Percentiles rank a stretch among this genome's conserved stretches.
phyloP scores from a whole-genome alignment of 2,329 filamentous ascomycete genomes.

The Talaromyces sp. region DNA sequence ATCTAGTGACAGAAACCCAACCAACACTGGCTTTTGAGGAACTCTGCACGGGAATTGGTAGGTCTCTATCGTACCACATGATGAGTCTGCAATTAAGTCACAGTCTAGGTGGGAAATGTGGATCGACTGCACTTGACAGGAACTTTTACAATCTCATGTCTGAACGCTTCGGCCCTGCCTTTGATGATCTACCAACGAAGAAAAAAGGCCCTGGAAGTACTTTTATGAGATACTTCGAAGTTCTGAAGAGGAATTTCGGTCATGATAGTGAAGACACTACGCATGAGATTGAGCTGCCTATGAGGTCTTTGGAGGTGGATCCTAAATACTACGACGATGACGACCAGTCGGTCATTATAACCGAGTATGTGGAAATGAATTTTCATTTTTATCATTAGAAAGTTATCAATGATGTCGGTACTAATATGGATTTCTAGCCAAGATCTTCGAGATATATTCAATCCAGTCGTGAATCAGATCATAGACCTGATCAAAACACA shows the following conservation, averaged over 20 bases:
- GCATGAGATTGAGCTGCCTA: not conserved
- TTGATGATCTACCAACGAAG: constrained; percentile 24
- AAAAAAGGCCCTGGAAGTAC: constrained; percentile 29
- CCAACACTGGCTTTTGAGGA: constrained; percentile 21
- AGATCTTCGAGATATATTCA: constrained; percentile 5
- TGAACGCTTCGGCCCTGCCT: constrained; percentile 28
- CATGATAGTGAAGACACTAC: not conserved
- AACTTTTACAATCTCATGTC: constrained; percentile 32
- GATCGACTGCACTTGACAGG: constrained; percentile 34
- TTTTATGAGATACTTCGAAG: constrained; percentile 37
- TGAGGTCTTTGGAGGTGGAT: not conserved
- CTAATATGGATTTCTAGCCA: not conserved
- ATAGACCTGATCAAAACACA: not conserved
- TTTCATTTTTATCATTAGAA: not conserved
- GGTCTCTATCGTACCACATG: not conserved
- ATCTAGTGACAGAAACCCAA: constrained; percentile 19
- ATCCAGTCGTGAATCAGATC: constrained; percentile 11
- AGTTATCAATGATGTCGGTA: not conserved
- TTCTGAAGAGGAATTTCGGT: constrained; percentile 31
- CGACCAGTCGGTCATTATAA: not conserved
- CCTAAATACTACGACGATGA: constrained; percentile 7
- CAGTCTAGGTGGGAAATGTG: constrained; percentile 31
- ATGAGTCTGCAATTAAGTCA: not conserved
- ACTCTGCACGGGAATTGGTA: constrained; percentile 13
- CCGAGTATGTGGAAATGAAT: not conserved